Conservation (phyloP, 2,329 filamentous ascomycete species). For the Coleophoma eucalyptorum region DNA sequence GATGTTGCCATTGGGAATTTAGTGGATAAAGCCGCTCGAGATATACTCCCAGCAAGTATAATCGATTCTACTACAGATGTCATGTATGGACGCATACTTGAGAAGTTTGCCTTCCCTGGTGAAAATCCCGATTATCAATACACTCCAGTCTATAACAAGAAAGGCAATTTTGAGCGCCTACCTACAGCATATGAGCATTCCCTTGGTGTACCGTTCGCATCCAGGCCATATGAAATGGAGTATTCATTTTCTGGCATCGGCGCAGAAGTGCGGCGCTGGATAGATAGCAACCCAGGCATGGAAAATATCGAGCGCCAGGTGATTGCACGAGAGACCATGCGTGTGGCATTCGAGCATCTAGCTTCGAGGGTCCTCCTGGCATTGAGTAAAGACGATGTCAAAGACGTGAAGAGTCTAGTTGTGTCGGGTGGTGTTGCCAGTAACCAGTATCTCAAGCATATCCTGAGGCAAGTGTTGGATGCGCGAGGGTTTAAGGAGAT, state of each 20-base stretch:
- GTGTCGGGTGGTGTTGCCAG: slow-evolving; percentile 88
- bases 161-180: slow-evolving; percentile 33
- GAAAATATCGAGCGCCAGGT: slow-evolving; percentile 56
- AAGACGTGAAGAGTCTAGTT: slow-evolving; percentile 58
- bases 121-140: slow-evolving; percentile 33
- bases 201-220: slow-evolving; percentile 62
- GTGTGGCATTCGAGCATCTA: slow-evolving; percentile 83
- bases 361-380: slow-evolving; percentile 70
- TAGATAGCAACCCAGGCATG: slow-evolving; percentile 40
- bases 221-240: slow-evolving; percentile 39
- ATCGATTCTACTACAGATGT: slow-evolving; percentile 54
- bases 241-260: slow-evolving; percentile 76
- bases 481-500: slow-evolving; percentile 62
- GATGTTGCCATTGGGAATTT: slow-evolving; percentile 89
- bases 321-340: slow-evolving; percentile 73
- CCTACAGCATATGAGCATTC: neutral
- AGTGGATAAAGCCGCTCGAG: slow-evolving; percentile 81
- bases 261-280: slow-evolving; percentile 58
- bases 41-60: slow-evolving; percentile 61
- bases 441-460: slow-evolving; percentile 72
- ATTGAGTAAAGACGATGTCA: slow-evolving; percentile 38
- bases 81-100: slow-evolving; percentile 79
- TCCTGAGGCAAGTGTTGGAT: slow-evolving; percentile 56
- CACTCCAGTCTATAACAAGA: slow-evolving; percentile 48
- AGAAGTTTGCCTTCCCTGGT: slow-evolving; percentile 70